These are phyloP conservation scores for Seiridium cupressi DNA, from an alignment of 2,329 filamentous ascomycete genomes.

Conservation along the genomic window DNA sequence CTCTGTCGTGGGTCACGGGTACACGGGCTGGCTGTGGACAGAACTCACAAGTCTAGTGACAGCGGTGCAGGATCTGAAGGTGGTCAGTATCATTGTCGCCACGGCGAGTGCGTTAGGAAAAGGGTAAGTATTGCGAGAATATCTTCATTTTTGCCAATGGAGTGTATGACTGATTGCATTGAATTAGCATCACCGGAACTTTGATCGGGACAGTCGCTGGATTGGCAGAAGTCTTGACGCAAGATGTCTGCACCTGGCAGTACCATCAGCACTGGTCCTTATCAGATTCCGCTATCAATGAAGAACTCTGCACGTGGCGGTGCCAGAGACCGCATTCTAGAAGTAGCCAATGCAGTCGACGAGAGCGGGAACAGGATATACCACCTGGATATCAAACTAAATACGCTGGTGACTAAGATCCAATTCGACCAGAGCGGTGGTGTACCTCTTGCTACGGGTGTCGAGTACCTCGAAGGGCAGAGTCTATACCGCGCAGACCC, in stretches of 20 bases:
- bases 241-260: slow-evolving; percentile 10
- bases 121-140: background rate
- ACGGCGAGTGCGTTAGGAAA: slow-evolving; percentile 41
- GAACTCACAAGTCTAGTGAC: slow-evolving; percentile 43
- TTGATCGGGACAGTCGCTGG: slow-evolving; percentile 15
- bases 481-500: slow-evolving; percentile 4
- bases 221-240: background rate
- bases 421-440: background rate
- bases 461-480: slow-evolving; percentile 4
- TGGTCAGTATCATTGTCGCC: slow-evolving; percentile 42
- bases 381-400: slow-evolving; percentile 30
- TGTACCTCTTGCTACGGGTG: background rate
- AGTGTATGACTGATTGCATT: background rate
- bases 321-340: slow-evolving; percentile 49
- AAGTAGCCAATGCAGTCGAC: slow-evolving; percentile 45
- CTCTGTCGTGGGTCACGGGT: slow-evolving; percentile 48
- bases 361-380: slow-evolving; percentile 40
- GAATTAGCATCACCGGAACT: background rate
- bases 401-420: slow-evolving; percentile 20
- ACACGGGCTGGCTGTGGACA: slow-evolving; percentile 51
- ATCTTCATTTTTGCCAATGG: background rate
- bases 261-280: background rate
- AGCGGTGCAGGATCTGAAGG: slow-evolving; percentile 41
- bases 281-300: slow-evolving; percentile 52
- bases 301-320: slow-evolving; percentile 41